Conservation (phyloP, 768 basidiomycete species). For the Lentinula raphanica region DNA sequence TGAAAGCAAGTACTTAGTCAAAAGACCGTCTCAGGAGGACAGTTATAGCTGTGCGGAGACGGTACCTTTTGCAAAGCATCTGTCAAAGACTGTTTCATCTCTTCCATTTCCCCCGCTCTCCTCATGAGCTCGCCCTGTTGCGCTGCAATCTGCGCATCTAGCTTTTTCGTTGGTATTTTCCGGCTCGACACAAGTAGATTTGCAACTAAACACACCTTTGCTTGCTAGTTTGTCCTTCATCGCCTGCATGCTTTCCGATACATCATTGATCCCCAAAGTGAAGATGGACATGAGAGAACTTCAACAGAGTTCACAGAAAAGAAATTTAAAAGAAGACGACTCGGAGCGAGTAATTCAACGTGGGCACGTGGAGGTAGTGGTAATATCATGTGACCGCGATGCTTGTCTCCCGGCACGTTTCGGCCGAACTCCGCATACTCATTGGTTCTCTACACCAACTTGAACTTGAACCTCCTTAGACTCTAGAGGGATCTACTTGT, state of each 20-base stretch:
- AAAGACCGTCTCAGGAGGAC: not conserved
- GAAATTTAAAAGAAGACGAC: too few relatives aligned
- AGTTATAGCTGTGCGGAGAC: slow-evolving; percentile 4
- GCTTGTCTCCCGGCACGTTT: too few relatives aligned
- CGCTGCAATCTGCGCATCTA: slow-evolving; percentile 45
- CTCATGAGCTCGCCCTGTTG: slow-evolving; percentile 39
- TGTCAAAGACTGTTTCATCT: slow-evolving; percentile 35
- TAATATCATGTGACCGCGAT: too few relatives aligned
- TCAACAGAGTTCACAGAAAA: too few relatives aligned
- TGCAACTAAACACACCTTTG: slow-evolving; percentile 39
- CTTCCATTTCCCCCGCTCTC: slow-evolving; percentile 37
- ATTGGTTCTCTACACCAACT: too few relatives aligned
- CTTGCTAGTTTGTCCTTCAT: slow-evolving; percentile 44
- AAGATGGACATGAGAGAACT: slow-evolving; percentile 40
- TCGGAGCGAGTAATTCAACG: too few relatives aligned
- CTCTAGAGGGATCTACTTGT: too few relatives aligned
- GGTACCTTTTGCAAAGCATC: slow-evolving; percentile 43
- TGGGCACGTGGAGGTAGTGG: too few relatives aligned
- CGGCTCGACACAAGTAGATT: too few relatives aligned
- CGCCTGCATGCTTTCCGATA: slow-evolving; percentile 41
- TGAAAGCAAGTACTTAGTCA: slow-evolving; percentile 21
- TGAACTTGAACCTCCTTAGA: too few relatives aligned
- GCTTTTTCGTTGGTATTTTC: slow-evolving; percentile 10
- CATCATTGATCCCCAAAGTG: slow-evolving; percentile 41
- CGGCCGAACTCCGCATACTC: too few relatives aligned